These are phyloP conservation scores for Syzygium syzygioides DNA, from an alignment of 441 rosid genomes.

Conservation along the genomic window DNA sequence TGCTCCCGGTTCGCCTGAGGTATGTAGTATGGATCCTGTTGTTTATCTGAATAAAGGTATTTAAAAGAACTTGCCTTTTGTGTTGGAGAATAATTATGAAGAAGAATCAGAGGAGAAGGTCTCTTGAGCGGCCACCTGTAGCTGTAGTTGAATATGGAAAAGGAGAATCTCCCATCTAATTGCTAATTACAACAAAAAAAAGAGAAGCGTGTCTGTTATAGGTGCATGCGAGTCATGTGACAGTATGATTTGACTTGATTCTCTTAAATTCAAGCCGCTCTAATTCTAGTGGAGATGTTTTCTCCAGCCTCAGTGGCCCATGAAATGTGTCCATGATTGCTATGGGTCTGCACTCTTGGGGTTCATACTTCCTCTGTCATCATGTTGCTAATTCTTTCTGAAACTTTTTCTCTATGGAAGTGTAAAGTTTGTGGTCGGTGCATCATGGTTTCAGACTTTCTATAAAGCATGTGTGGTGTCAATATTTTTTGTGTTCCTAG, in stretches of 20 bases:
- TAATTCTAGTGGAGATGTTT: not conserved
- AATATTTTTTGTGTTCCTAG: not conserved
- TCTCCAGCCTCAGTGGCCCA: not conserved
- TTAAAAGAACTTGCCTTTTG: not conserved
- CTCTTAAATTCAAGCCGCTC: not conserved
- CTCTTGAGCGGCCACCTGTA: not conserved
- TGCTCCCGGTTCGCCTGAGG: conserved; percentile 99
- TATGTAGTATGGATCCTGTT: conserved; percentile 21
- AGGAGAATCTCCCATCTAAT: not conserved
- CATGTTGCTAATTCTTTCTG: not conserved
- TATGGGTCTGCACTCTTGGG: not conserved
- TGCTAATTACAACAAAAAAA: not conserved
- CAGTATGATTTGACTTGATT: not conserved
- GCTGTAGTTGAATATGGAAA: not conserved
- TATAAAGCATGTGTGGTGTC: not conserved
- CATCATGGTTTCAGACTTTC: not conserved
- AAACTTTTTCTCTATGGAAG: not conserved
- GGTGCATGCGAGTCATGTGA: not conserved
- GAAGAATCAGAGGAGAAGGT: not conserved
- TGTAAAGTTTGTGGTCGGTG: not conserved
- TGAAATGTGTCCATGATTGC: not conserved
- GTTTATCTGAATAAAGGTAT: not conserved
- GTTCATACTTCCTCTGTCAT: not conserved
- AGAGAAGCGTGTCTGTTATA: not conserved
- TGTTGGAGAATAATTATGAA: not conserved